Evolutionary conservation across 2,329 filamentous ascomycete genomes (phyloP).

Genomic region (Fusarium concolor): DNA sequence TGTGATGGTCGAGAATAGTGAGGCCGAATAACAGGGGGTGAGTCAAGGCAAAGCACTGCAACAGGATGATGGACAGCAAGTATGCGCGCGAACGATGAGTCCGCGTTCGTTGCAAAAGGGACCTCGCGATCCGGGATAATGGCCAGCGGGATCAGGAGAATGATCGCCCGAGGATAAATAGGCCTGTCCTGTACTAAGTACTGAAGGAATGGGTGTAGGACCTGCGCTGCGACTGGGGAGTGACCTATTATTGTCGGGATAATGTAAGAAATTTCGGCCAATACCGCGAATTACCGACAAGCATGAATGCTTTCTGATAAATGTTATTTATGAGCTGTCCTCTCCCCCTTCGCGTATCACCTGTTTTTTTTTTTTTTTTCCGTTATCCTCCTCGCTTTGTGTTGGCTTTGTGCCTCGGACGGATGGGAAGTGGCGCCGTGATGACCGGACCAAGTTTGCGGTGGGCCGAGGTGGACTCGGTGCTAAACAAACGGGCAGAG

Average conservation of each 20-base stretch:
- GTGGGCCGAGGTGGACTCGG: conserved; percentile 42
- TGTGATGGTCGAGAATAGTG: conserved; percentile 17
- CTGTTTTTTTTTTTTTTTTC: conserved; percentile 15
- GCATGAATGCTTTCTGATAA: conserved; percentile 2
- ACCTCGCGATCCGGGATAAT: conserved; percentile 42
- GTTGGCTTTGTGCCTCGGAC: conserved; percentile 38
- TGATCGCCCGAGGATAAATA: conserved; percentile 40
- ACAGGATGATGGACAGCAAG: conserved; percentile 10
- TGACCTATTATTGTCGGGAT: conserved; percentile 13
- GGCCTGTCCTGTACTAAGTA: conserved; percentile 25
- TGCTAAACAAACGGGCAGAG: conserved; percentile 29
- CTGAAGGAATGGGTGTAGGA: conserved; percentile 18
- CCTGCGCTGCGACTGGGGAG: conserved; percentile 9
- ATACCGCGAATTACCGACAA: conserved; percentile 32
- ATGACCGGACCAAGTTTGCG: conserved; percentile 21
- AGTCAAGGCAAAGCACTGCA: conserved; percentile 20
- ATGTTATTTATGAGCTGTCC: conserved; percentile 28
- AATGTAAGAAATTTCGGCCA: conserved; percentile 16
- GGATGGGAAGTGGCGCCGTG: conserved; percentile 38
- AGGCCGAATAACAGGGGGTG: conserved; percentile 19
- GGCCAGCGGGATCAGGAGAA: conserved; percentile 39
- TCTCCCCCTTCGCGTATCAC: conserved; percentile 22
- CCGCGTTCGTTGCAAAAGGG: conserved; percentile 26
- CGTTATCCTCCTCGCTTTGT: conserved; percentile 30
- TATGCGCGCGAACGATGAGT: conserved; percentile 31